Base-by-base conservation (phyloP, 768 basidiomycete species). In the Suillus variegatus region DNA sequence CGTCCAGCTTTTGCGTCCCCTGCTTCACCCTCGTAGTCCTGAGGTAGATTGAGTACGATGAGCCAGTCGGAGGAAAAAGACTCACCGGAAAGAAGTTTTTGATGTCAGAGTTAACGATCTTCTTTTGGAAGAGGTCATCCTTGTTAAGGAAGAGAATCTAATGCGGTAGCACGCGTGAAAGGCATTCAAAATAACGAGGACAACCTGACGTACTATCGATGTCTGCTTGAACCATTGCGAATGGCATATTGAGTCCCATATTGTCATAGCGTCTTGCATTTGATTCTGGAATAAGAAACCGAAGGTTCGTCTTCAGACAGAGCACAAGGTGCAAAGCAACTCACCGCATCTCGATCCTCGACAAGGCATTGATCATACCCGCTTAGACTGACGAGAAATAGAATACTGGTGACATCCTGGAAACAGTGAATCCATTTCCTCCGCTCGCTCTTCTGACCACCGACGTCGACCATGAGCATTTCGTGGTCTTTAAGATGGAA, bases 181-280 rank as follows among this genome's bases (percentile, higher is more conserved):
- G 47, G 61, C 32, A 38, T 10, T 36, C 57, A 41, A 51, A 14
- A 38, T 65, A 32, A 20, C 46, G 55, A 32, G 36, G 22, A 28
- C 46, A 64, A 54, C 36, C 9, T 49, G 20, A 80, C 90, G 54
- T 68, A 95, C 95, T 63, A 97, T 94, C 12, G 94, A 95, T 0
- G 95, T 96, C 68, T 91, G 87, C 78, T 93, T 92, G 80, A 97
- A 97, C 95, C 95, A 97, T 69, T 96, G 94, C 12, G 94, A 96
- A 76, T 97, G 94, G 79, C 94, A 96, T 84, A 98, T 96, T 49
- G 94, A 95, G 71, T 98, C 95, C 91, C 95, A 98, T 60, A 98
- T 94, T n/a, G 94, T 94, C 89, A 98, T 92, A 5, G 95, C 94
- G 68, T 98, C 95, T 81, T 96, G 93, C 95, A 98, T 97, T 88